Conservation (phyloP, 768 basidiomycete genomes). For the Tricholoma saponaceum region DNA sequence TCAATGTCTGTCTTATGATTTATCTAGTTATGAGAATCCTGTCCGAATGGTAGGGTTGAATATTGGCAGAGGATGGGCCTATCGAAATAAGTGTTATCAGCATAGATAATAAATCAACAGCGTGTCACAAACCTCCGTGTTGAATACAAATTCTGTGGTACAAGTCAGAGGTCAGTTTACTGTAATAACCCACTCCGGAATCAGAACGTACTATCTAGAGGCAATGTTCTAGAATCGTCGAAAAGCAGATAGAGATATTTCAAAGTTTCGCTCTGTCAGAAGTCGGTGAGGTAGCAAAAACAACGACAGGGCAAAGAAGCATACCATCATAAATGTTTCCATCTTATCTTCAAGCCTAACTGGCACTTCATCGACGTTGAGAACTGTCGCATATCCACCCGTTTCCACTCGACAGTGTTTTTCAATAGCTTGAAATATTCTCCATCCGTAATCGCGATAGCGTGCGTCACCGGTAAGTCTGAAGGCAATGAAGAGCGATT, state of each 20-base stretch:
- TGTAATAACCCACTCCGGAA: background rate
- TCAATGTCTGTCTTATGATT: background rate
- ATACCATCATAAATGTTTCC: slow-evolving; percentile 93
- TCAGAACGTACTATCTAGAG: slow-evolving; percentile 61
- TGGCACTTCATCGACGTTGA: slow-evolving; percentile 79
- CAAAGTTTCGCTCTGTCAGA: slow-evolving; percentile 72
- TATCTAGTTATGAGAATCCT: slow-evolving; percentile 26
- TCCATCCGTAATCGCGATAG: slow-evolving; percentile 85
- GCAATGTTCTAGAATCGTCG: slow-evolving; percentile 65
- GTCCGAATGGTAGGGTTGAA: slow-evolving; percentile 26
- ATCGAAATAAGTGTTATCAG: background rate
- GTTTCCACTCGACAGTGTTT: slow-evolving; percentile 70
- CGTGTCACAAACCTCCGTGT: slow-evolving; percentile 66
- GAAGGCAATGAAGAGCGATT: slow-evolving; percentile 89
- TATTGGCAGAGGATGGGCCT: slow-evolving; percentile 34
- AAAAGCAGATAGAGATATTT: slow-evolving; percentile 92
- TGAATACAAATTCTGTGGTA: slow-evolving; percentile 81
- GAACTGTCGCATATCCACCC: slow-evolving; percentile 83
- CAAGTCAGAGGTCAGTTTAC: background rate
- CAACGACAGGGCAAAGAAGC: slow-evolving; percentile 16
- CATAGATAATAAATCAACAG: background rate
- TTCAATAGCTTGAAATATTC: slow-evolving; percentile 87
- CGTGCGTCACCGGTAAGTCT: slow-evolving; percentile 80
- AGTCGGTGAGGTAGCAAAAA: background rate
- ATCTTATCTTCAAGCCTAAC: slow-evolving; percentile 78